Evolutionary conservation across 2,329 filamentous ascomycete species (phyloP), one percentile per base, ranked within the genome.

Genomic region (Aspergillus spinulosporus): DNA sequence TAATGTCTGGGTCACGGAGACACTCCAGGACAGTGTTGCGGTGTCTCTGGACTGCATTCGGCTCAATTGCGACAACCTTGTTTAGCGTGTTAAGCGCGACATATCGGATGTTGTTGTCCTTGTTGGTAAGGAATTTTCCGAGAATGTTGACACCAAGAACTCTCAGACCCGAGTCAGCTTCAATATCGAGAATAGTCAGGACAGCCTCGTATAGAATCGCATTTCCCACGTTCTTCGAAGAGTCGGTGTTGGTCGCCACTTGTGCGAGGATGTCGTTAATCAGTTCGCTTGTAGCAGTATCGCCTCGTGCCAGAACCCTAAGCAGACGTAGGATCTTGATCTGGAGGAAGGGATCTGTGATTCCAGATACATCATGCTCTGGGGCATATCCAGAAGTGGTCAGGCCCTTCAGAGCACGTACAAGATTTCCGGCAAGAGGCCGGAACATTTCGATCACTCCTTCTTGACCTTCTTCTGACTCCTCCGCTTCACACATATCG

Each of bases 81-180:
- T 97, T 95, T 49, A 99, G 80, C 0, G 94, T 99, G 75, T 99
- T 99, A 50, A 99, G 81, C 14, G 94, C 94, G 50, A 99, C 94
- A 70, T 99, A 99, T 74, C 94, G 88, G 67, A 99, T 99, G 72
- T 99, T 99, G 81, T 99, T 99, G 76, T 99, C 94, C 66, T 93
- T 88, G 79, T 99, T 99, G n/a, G 92, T 88, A 60, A 99, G 78
- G 77, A 99, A 99, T 72, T 97, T 99, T 72, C 95, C 94, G 26
- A 99, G 84, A 63, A 99, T 99, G 72, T 99, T 99, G 65, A 99
- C 94, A 68, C 94, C 94, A 28, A 99, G 82, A 21, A 99, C 94
- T 49, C 95, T 84, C 61, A 99, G 79, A 36, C 94, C 93, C 7
- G 94, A 96, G 71, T 99, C 95, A 21, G 94, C 95, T 74, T 99